Evolutionary conservation across 2,329 filamentous ascomycete genomes (phyloP).

Genomic region (Aspergillus tubingensis): DNA sequence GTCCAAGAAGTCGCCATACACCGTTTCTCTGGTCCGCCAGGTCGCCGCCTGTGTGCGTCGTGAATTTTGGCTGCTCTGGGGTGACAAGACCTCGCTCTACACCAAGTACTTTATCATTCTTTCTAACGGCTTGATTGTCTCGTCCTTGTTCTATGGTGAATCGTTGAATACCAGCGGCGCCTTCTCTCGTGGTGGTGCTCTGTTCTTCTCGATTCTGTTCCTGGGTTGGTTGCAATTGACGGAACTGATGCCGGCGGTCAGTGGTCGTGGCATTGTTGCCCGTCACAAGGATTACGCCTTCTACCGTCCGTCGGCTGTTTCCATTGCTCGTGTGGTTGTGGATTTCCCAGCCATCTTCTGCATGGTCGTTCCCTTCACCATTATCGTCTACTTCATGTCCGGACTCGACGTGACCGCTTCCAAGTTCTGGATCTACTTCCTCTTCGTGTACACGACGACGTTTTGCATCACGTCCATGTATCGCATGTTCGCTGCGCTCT

Average conservation of each 20-base stretch:
- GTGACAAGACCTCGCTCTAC: constrained; percentile 72
- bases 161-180: constrained; percentile 60
- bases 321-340: constrained; percentile 61
- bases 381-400: constrained; percentile 68
- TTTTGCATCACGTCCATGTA: constrained; percentile 66
- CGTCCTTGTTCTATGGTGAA: constrained; percentile 75
- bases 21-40: constrained; percentile 72
- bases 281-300: constrained; percentile 70
- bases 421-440: constrained; percentile 67
- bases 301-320: constrained; percentile 68
- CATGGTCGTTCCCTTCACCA: constrained; percentile 61
- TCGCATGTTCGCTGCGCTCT: constrained; percentile 66
- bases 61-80: constrained; percentile 76
- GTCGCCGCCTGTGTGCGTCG: constrained; percentile 63
- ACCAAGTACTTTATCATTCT: constrained; percentile 81
- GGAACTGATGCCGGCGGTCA: constrained; percentile 76
- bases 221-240: constrained; percentile 72
- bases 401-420: constrained; percentile 59
- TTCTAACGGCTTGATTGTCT: constrained; percentile 72
- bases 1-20: constrained; percentile 71
- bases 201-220: constrained; percentile 69
- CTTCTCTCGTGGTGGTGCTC: constrained; percentile 63
- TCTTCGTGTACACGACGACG: constrained; percentile 65
- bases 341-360: constrained; percentile 63
- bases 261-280: constrained; percentile 68